phyloP scores from a whole-genome alignment of 306 rosid species.

The Canavalia gladiata region DNA sequence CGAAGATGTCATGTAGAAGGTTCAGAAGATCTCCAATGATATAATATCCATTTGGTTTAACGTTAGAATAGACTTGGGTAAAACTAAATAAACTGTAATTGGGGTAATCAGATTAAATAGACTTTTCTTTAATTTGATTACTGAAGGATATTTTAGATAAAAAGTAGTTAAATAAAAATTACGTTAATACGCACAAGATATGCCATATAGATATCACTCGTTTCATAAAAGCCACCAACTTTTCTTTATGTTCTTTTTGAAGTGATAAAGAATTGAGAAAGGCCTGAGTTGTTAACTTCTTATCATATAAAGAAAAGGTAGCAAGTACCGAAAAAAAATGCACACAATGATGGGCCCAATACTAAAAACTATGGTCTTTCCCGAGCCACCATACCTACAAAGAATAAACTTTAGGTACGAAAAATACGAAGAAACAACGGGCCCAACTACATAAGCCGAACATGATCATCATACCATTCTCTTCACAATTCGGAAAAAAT shows the following conservation, averaged over 20 bases:
- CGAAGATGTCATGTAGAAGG: slow-evolving; percentile 46
- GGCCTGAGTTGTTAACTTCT: slow-evolving; percentile 34
- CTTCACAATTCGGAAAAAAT: slow-evolving; percentile 7
- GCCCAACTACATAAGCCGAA: slow-evolving; percentile 34
- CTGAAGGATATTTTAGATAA: not conserved
- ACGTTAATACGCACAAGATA: not conserved
- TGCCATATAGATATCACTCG: not conserved
- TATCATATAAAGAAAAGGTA: slow-evolving; percentile 39
- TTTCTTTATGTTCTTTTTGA: slow-evolving; percentile 25
- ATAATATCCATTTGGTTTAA: slow-evolving; percentile 1
- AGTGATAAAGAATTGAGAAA: slow-evolving; percentile 18
- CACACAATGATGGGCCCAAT: slow-evolving; percentile 54
- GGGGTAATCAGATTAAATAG: too few species aligned
- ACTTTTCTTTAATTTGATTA: not conserved
- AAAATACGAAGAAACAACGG: slow-evolving; percentile 16
- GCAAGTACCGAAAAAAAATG: slow-evolving; percentile 46
- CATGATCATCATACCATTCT: slow-evolving; percentile 39
- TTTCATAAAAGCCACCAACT: slow-evolving; percentile 40
- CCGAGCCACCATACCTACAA: slow-evolving; percentile 43
- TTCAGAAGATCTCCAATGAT: slow-evolving; percentile 36
- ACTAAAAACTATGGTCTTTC: slow-evolving; percentile 23
- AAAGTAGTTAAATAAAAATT: not conserved
- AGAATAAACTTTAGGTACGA: slow-evolving; percentile 13
- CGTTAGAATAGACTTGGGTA: too few species aligned
- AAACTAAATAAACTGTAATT: too few species aligned